Percentiles rank a stretch among this genome's conserved stretches.
These are phyloP conservation scores for Saxophila tyrrhenica DNA, from an alignment of 495 filamentous ascomycete species.

Conservation along the genomic window DNA sequence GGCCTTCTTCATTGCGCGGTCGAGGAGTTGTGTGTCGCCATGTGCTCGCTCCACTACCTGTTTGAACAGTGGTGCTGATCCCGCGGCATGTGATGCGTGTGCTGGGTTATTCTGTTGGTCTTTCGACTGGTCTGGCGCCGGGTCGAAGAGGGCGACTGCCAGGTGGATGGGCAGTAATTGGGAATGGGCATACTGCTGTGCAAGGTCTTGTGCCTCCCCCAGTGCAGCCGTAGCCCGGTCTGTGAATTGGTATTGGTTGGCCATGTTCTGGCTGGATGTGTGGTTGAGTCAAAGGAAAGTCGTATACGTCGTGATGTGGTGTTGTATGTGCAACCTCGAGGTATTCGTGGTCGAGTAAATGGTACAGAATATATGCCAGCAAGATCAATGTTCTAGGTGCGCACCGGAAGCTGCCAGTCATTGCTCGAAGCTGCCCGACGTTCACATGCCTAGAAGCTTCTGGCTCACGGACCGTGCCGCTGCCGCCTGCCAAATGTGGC, in stretches of 20 bases:
- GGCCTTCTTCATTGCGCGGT: constrained; percentile 78
- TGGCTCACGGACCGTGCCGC: too few relatives aligned
- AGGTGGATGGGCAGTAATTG: constrained; percentile 84
- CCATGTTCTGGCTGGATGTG: background rate
- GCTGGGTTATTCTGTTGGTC: constrained; percentile 51
- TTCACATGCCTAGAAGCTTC: too few relatives aligned
- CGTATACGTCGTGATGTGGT: background rate
- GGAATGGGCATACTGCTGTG: constrained; percentile 77
- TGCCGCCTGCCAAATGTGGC: too few relatives aligned
- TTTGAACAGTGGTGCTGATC: constrained; percentile 64
- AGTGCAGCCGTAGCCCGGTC: constrained; percentile 82
- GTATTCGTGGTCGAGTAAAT: too few relatives aligned
- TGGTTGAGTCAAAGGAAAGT: background rate
- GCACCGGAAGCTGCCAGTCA: too few relatives aligned
- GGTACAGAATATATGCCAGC: too few relatives aligned
- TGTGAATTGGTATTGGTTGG: constrained; percentile 51
- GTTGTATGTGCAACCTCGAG: too few relatives aligned
- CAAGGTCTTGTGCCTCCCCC: constrained; percentile 70
- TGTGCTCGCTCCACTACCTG: constrained; percentile 91
- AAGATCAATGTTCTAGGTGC: too few relatives aligned
- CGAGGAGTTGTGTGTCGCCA: constrained; percentile 79
- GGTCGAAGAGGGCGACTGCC: constrained; percentile 78
- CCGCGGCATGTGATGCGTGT: constrained; percentile 45
- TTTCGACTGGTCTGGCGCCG: constrained; percentile 61
- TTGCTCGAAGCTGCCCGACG: too few relatives aligned